Percentiles rank a stretch among this genome's conserved stretches.
phyloP scores from a whole-genome alignment of 2,329 filamentous ascomycete genomes.

The Sporothrix luriei region DNA sequence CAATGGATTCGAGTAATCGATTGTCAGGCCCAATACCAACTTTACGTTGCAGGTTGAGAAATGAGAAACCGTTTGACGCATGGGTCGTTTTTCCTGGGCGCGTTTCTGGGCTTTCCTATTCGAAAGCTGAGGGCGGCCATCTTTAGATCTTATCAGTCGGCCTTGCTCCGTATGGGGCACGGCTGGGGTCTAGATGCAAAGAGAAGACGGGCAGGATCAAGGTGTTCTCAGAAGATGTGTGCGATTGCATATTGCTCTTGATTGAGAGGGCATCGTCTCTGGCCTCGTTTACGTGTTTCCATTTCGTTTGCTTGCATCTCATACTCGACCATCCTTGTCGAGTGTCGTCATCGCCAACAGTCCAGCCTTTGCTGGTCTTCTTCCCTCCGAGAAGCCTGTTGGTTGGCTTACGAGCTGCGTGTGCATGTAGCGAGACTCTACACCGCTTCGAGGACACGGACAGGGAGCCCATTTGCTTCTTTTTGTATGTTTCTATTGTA shows the following conservation, averaged over 20 bases:
- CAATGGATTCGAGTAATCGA: slow-evolving; percentile 31
- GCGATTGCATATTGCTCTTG: not conserved
- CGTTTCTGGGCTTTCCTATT: not conserved
- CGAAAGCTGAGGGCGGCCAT: not conserved
- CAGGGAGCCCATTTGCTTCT: not conserved
- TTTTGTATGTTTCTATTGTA: not conserved
- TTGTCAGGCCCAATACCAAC: slow-evolving; percentile 10
- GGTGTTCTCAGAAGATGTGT: slow-evolving; percentile 2
- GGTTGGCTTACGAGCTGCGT: not conserved
- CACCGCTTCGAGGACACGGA: not conserved
- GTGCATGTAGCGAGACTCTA: not conserved
- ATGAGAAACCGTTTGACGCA: not conserved
- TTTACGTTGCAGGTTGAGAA: slow-evolving; percentile 23
- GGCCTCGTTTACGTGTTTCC: not conserved
- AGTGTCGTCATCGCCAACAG: not conserved
- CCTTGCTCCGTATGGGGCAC: slow-evolving; percentile 1
- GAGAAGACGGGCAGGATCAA: not conserved
- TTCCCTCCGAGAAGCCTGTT: too few relatives aligned
- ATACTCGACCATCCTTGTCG: not conserved
- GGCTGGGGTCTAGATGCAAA: not conserved
- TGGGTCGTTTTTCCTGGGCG: not conserved
- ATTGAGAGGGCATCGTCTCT: not conserved
- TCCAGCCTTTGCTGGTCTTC: not conserved
- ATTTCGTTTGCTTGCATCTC: slow-evolving; percentile 7
- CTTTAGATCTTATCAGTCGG: not conserved